phyloP scores from a whole-genome alignment of 2,329 filamentous ascomycete species.

The Exophiala spinifera region DNA sequence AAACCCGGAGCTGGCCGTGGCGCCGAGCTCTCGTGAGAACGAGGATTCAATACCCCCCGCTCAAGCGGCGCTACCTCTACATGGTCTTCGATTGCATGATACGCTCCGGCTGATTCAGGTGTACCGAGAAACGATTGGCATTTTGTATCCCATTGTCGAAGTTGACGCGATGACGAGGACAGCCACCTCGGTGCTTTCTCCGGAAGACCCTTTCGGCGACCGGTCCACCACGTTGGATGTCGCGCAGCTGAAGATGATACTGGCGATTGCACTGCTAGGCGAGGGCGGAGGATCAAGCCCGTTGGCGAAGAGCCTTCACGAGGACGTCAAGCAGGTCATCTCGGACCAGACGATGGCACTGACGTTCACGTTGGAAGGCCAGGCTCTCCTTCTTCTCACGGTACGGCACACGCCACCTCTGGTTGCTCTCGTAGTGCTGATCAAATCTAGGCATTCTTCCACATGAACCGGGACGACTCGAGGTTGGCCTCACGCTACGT shows the following conservation, averaged over 20 bases:
- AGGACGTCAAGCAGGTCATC: conserved; percentile 6
- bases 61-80: neutral
- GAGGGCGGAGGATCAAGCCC: conserved; percentile 10
- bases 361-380: conserved; percentile 8
- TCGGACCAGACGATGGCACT: conserved; percentile 6
- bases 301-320: conserved; percentile 1
- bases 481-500: conserved; percentile 15
- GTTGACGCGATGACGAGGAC: neutral
- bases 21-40: conserved; percentile 4
- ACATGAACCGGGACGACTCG: conserved; percentile 12
- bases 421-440: neutral
- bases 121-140: conserved; percentile 10
- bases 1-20: conserved; percentile 4
- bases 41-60: neutral
- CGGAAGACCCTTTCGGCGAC: too few species aligned
- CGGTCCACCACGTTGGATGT: neutral
- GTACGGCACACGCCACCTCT: neutral
- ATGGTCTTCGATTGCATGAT: conserved; percentile 4
- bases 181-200: neutral
- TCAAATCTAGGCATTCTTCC: conserved; percentile 6
- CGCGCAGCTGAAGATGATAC: conserved; percentile 11
- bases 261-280: conserved; percentile 9
- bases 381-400: conserved; percentile 12
- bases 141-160: conserved; percentile 12
- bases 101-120: conserved; percentile 10